phyloP scores from a whole-genome alignment of 306 rosid genomes.

The Crotalaria pallida region DNA sequence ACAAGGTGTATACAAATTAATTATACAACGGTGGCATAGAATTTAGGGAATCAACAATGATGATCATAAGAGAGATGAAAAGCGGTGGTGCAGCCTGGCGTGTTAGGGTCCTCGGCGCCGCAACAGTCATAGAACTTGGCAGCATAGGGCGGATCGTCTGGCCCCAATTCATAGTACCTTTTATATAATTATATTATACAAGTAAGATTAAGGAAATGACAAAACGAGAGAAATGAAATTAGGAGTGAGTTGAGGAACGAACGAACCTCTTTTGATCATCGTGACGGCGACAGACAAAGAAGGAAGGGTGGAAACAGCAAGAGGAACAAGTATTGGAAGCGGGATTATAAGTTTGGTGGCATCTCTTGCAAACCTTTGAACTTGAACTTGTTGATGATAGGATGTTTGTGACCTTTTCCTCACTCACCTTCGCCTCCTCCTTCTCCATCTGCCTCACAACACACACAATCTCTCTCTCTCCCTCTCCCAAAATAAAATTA shows the following conservation, averaged over 20 bases:
- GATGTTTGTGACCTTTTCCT: too few relatives aligned
- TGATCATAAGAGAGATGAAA: slow-evolving; percentile 80
- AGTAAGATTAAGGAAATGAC: slow-evolving; percentile 14
- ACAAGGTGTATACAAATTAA: neutral
- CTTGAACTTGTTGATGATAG: neutral
- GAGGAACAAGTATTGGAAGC: slow-evolving; percentile 48
- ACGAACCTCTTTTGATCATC: slow-evolving; percentile 80
- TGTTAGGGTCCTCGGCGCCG: slow-evolving; percentile 82
- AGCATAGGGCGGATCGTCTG: slow-evolving; percentile 73
- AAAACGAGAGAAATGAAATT: neutral
- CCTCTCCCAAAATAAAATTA: too few relatives aligned
- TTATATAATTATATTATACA: neutral
- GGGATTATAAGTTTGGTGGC: slow-evolving; percentile 38
- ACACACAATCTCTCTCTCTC: too few relatives aligned
- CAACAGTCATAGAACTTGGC: slow-evolving; percentile 93
- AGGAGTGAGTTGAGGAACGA: neutral
- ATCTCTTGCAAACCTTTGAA: slow-evolving; percentile 56
- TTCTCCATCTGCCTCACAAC: too few relatives aligned
- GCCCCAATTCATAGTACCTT: slow-evolving; percentile 85
- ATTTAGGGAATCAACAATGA: too few relatives aligned
- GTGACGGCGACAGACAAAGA: slow-evolving; percentile 96
- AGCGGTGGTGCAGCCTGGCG: slow-evolving; percentile 74
- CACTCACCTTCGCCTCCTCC: too few relatives aligned
- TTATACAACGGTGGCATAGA: too few relatives aligned
- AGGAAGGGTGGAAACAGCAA: slow-evolving; percentile 84